Percentiles rank a stretch among this genome's conserved stretches.
phyloP scores from a whole-genome alignment of 208 protist species.

The Dictyostelium gargantuum region DNA sequence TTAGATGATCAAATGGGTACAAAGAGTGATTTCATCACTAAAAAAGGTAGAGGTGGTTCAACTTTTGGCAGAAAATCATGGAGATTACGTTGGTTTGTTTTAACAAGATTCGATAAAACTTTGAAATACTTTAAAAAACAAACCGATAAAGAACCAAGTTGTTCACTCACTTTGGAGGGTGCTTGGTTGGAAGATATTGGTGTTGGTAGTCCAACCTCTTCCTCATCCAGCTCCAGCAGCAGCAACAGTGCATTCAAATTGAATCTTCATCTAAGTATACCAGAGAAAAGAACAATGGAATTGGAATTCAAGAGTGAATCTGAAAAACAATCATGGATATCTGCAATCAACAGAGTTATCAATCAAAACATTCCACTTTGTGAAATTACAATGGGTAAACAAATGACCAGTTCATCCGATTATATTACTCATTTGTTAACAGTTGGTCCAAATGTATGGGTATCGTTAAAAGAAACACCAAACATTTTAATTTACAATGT shows the following conservation, averaged over 20 bases:
- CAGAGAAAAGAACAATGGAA: constrained; percentile 17
- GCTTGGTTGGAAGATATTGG: background rate
- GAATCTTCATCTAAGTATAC: background rate
- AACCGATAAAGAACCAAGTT: background rate
- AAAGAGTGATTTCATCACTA: constrained; percentile 11
- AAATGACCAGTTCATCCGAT: background rate
- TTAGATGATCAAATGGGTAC: background rate
- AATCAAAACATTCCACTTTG: constrained; percentile 32
- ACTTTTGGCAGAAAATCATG: constrained; percentile 41
- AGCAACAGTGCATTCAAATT: background rate
- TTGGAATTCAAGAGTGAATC: constrained; percentile 6
- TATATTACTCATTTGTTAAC: background rate
- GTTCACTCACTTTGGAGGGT: background rate
- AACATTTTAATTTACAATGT: background rate
- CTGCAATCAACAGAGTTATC: background rate
- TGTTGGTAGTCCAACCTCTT: background rate
- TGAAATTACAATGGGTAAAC: background rate
- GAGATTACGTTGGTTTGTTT: constrained; percentile 32
- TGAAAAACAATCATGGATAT: background rate
- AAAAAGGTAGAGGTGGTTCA: background rate
- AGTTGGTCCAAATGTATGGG: background rate
- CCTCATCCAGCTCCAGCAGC: too few relatives aligned
- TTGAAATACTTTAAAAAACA: constrained; percentile 28
- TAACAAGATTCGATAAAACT: background rate
- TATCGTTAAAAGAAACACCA: background rate